Conservation (phyloP, 768 basidiomycete species). For the Myochromella boudieri region DNA sequence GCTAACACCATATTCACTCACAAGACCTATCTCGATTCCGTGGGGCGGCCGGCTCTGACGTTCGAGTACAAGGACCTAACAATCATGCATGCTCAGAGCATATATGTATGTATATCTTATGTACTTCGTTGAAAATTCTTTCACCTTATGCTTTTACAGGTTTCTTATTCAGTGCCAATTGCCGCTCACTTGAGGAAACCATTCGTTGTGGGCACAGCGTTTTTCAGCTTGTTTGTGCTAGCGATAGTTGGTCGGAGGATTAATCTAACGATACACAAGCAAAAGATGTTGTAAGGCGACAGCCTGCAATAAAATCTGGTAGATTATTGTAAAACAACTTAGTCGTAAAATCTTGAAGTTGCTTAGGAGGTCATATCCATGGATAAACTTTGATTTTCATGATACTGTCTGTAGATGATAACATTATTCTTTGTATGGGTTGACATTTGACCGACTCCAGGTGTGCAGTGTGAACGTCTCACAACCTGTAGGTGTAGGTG, state of each 20-base stretch:
- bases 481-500: conserved; percentile 30
- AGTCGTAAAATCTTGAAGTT: background rate
- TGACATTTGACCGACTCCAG: conserved; percentile 15
- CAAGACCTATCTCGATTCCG: conserved; percentile 88
- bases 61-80: conserved; percentile 76
- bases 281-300: conserved; percentile 30
- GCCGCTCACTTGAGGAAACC: conserved; percentile 88
- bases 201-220: conserved; percentile 69
- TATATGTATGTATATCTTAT: conserved; percentile 65
- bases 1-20: conserved; percentile 63
- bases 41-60: conserved; percentile 78
- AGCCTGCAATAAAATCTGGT: conserved; percentile 7
- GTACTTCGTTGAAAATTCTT: conserved; percentile 1
- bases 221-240: conserved; percentile 63
- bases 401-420: background rate
- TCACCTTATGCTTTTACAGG: conserved; percentile 41
- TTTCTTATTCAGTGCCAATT: conserved; percentile 82
- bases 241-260: conserved; percentile 44
- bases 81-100: conserved; percentile 72
- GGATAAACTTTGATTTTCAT: background rate
- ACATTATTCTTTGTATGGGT: conserved; percentile 6
- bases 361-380: background rate
- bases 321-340: conserved; percentile 11
- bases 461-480: conserved; percentile 16
- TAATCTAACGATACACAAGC: conserved; percentile 48